Evolutionary conservation across 768 basidiomycete species (phyloP).

Genomic region (Phlebiopsis flavidoalba): DNA sequence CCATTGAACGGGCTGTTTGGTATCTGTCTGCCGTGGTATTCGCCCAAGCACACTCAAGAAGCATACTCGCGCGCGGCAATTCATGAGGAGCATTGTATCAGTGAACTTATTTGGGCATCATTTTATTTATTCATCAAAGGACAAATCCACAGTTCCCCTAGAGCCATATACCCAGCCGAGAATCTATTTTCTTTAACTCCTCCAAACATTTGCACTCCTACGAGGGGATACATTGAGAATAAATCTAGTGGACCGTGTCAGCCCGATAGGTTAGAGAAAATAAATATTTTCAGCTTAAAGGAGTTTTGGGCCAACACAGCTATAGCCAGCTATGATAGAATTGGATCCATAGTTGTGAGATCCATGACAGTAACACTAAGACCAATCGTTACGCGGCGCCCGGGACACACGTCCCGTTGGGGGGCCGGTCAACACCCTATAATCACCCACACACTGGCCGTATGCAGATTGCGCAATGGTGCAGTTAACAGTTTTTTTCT

Average conservation of each 20-base stretch:
- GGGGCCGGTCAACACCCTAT: constrained; percentile 4
- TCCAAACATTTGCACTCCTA: not conserved
- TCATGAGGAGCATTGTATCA: no score
- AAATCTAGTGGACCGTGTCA: not conserved
- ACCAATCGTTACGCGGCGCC: not conserved
- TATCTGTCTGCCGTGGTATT: no score
- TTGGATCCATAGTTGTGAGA: not conserved
- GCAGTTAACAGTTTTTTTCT: no score
- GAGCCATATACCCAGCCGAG: no score
- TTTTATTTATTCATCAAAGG: no score
- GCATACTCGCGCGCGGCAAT: no score
- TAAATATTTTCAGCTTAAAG: not conserved
- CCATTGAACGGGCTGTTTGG: no score
- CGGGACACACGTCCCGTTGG: constrained; percentile 1
- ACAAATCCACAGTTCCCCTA: no score
- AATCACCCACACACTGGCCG: constrained; percentile 3
- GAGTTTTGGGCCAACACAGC: not conserved
- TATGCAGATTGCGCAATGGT: not conserved
- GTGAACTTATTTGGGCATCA: no score
- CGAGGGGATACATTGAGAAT: constrained; percentile 2
- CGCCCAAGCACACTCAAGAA: no score
- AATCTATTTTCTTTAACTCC: no score
- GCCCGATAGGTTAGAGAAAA: not conserved
- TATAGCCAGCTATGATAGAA: not conserved
- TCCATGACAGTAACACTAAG: not conserved